Evolutionary conservation across 805 yeast species (phyloP), one percentile per base, ranked within the genome.

Genomic region (Ogataea zsoltii): DNA sequence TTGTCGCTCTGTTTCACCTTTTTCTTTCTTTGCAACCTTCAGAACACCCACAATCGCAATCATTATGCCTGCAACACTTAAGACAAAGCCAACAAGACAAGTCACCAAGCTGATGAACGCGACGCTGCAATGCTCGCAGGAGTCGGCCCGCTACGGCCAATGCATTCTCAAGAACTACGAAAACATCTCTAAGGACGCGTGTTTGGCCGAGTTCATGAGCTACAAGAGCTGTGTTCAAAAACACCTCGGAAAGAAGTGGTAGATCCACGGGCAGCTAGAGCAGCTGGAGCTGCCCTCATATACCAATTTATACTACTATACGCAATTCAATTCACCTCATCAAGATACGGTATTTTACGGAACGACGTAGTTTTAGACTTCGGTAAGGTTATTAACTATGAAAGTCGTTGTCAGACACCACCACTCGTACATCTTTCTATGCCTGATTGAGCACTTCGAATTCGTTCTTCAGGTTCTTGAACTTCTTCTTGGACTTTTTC

Each of bases 101-200:
- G 60, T 59, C n/a, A 57, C 66, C 18, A 57, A 59, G 44, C 50
- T 66, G 10, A 59, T 66, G 66, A 53, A 53, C 18, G 65, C 67
- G 4, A 51, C 65, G 5, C 40, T 52, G 7, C 53, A 58, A 40
- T 66, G 70, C 42, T 38, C 65, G 0, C 49, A 49, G 23, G 61
- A 57, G 15, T 63, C 69, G 1, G 43, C 51, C 4, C 71, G 69
- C 0, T 82, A 82, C 54, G 86, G 85, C 7, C 70, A 76, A 51
- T 82, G 87, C 53, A 68, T 82, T 17, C 60, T 80, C 34, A 61
- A 63, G 34, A 68, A 72, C 40, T 80, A 80, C 60, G 70, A 75
- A 46, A 75, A 74, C 37, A 71, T 81, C 32, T 57, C 72, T 12
- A 73, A 76, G 46, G 79, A 77, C 49, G 70, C 74, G n/a, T 82